Evolutionary conservation across 2,329 filamentous ascomycete species (phyloP).

Genomic region (Xylaria sp.): DNA sequence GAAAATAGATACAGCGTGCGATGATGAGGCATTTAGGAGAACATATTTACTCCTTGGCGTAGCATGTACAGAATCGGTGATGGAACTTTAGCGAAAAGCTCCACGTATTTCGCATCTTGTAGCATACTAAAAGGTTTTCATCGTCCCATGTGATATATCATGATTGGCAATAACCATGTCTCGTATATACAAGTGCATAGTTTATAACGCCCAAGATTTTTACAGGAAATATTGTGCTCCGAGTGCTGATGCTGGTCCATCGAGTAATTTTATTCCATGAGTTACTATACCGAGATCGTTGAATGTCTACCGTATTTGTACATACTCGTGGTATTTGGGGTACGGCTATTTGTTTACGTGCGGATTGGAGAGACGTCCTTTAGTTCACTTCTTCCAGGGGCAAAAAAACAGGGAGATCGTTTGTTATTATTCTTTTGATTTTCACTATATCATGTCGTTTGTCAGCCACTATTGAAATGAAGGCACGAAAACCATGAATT

Average conservation of each 20-base stretch:
- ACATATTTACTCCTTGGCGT: conserved; percentile 8
- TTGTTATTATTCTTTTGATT: too few relatives aligned
- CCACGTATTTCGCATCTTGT: not conserved
- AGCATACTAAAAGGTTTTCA: not conserved
- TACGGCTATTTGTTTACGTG: too few relatives aligned
- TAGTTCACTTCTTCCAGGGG: not conserved
- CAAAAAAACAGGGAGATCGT: not conserved
- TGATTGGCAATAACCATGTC: not conserved
- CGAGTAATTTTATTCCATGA: not conserved
- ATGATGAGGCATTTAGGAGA: conserved; percentile 6
- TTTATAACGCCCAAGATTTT: not conserved
- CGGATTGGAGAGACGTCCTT: not conserved
- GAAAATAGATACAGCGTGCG: conserved; percentile 11
- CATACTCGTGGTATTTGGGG: too few relatives aligned
- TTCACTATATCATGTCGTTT: too few relatives aligned
- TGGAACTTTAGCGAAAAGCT: not conserved
- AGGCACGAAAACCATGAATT: too few relatives aligned
- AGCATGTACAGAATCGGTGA: conserved; percentile 3
- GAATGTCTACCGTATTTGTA: too few relatives aligned
- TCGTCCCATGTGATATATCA: conserved; percentile 5
- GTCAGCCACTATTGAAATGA: too few relatives aligned
- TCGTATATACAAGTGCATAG: not conserved
- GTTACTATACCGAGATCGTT: not conserved
- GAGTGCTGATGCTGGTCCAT: not conserved
- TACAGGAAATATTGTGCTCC: not conserved